Conservation (phyloP, 768 basidiomycete species). For the Lyophyllum semitale region DNA sequence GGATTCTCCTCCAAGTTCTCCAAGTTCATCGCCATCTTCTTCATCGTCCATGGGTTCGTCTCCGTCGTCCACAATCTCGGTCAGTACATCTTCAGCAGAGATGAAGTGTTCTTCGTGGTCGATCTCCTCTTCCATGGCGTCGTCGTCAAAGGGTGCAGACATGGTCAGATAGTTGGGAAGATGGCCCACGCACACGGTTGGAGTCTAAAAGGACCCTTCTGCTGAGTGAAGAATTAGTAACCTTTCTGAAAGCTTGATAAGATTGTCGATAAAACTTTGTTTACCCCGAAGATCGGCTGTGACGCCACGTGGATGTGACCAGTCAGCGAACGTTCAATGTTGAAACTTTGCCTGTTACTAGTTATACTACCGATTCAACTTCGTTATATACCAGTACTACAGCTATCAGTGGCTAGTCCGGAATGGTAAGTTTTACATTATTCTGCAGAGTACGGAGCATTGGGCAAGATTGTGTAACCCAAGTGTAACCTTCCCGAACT, state of each 20-base stretch:
- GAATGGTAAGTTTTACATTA: too few relatives aligned
- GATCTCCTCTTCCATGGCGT: slow-evolving; percentile 35
- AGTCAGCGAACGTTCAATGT: neutral
- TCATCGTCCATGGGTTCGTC: slow-evolving; percentile 76
- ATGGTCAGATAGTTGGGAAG: slow-evolving; percentile 17
- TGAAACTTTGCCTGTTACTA: too few relatives aligned
- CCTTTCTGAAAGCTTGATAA: slow-evolving; percentile 7
- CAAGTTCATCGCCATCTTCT: slow-evolving; percentile 52
- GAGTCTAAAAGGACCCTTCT: neutral
- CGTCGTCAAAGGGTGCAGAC: slow-evolving; percentile 27
- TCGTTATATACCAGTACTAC: neutral
- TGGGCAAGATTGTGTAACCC: slow-evolving; percentile 1
- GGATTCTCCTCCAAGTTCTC: slow-evolving; percentile 42
- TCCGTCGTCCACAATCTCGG: slow-evolving; percentile 65
- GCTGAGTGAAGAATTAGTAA: slow-evolving; percentile 24
- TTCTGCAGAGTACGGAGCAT: too few relatives aligned
- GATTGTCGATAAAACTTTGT: slow-evolving; percentile 20
- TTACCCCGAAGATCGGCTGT: slow-evolving; percentile 14
- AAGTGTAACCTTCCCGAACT: neutral
- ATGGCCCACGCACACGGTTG: neutral
- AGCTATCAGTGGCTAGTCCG: too few relatives aligned
- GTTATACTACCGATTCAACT: too few relatives aligned
- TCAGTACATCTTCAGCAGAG: slow-evolving; percentile 62
- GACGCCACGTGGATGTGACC: neutral
- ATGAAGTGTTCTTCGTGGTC: slow-evolving; percentile 63